phyloP scores from a whole-genome alignment of 2,329 filamentous ascomycete species.

The Rutstroemia sp. region DNA sequence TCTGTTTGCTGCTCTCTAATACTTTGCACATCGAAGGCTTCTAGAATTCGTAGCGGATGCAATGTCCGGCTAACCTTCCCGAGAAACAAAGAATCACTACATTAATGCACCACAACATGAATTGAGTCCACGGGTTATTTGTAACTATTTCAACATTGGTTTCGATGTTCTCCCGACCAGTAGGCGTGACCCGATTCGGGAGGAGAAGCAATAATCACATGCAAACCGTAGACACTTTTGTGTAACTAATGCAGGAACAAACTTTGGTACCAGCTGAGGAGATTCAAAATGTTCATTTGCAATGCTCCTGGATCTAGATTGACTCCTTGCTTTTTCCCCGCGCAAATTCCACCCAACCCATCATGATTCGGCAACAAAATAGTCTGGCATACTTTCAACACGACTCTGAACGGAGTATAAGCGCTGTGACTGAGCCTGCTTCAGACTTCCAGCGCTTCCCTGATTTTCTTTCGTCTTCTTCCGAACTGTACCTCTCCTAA shows the following conservation, averaged over 20 bases:
- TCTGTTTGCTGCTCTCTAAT: background rate
- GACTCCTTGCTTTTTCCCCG: constrained; percentile 26
- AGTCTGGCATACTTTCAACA: constrained; percentile 2
- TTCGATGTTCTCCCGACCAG: too few species aligned
- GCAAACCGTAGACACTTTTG: too few species aligned
- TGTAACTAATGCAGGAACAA: too few species aligned
- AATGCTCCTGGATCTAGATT: constrained; percentile 25
- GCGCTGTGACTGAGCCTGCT: constrained; percentile 13
- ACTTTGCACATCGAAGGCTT: too few species aligned
- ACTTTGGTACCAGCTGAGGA: constrained; percentile 1
- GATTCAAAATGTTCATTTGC: constrained; percentile 19
- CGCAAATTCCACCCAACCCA: constrained; percentile 8
- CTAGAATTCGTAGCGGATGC: too few species aligned
- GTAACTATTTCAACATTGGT: too few species aligned
- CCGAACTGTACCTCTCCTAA: constrained; percentile 13
- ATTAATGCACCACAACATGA: too few species aligned
- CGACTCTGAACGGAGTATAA: constrained; percentile 9
- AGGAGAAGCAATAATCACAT: too few species aligned
- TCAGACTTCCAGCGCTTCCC: constrained; percentile 8
- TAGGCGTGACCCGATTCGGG: too few species aligned
- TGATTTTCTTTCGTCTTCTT: constrained; percentile 6
- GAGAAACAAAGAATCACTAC: too few species aligned
- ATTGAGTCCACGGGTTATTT: too few species aligned
- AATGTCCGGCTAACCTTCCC: too few species aligned
- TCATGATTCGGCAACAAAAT: constrained; percentile 13